Conservation (phyloP, 352 stramenopile genomes). For the Globisporangium uncinulatum region DNA sequence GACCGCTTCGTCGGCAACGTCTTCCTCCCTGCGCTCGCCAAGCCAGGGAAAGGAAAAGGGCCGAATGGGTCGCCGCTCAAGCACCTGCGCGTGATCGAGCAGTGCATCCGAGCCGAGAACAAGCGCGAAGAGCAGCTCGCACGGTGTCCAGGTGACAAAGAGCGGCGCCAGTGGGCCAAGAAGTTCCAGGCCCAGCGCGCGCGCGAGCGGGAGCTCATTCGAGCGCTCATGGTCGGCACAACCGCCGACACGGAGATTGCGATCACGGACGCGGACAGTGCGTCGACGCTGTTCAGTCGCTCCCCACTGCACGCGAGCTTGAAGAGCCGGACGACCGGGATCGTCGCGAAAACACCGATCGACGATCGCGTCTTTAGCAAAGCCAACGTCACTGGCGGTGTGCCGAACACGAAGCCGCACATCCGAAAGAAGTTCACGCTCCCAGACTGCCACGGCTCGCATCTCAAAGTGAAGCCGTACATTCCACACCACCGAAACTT, state of each 20-base stretch:
- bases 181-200: constrained; percentile 54
- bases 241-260: constrained; percentile 22
- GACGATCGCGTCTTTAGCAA: constrained; percentile 42
- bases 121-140: constrained; percentile 52
- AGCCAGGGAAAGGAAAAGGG: constrained; percentile 9
- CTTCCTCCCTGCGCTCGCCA: constrained; percentile 48
- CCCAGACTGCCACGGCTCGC: constrained; percentile 34
- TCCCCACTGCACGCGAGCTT: constrained; percentile 2
- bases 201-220: constrained; percentile 49
- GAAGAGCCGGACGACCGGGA: constrained; percentile 13
- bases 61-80: constrained; percentile 29
- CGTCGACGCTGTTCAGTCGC: neutral
- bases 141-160: constrained; percentile 37
- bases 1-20: constrained; percentile 53
- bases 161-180: constrained; percentile 39
- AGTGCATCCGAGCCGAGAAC: constrained; percentile 70
- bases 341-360: constrained; percentile 17
- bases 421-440: constrained; percentile 32
- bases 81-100: constrained; percentile 65
- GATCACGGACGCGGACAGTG: constrained; percentile 22
- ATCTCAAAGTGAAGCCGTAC: constrained; percentile 18
- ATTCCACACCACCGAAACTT: neutral
- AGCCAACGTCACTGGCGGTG: constrained; percentile 20
- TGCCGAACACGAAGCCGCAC: constrained; percentile 33
- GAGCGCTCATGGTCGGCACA: constrained; percentile 47